phyloP scores from a whole-genome alignment of 768 basidiomycete species.

The Pleurotus giganteus region DNA sequence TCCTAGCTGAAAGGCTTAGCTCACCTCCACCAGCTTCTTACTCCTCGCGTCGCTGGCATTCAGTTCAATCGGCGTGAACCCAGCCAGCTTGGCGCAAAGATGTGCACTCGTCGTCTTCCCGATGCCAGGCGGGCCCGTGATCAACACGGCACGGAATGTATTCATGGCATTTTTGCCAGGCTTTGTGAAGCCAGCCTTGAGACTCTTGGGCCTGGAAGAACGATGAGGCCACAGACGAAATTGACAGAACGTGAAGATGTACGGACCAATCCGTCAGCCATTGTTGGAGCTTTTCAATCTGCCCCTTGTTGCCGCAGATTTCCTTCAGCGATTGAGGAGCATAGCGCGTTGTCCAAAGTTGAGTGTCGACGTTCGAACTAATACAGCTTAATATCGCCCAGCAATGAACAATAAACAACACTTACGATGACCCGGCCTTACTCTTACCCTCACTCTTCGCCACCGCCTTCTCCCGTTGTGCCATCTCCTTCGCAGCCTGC shows the following conservation, averaged over 20 bases:
- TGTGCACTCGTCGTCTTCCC: conserved; percentile 88
- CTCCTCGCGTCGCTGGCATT: conserved; percentile 96
- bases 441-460: conserved; percentile 28
- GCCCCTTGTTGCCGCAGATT: conserved; percentile 92
- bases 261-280: conserved; percentile 92
- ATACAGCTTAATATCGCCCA: too few relatives aligned
- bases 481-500: conserved; percentile 74
- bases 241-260: too few relatives aligned
- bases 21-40: conserved; percentile 94
- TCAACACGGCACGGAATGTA: conserved; percentile 79
- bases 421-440: not conserved
- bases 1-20: too few relatives aligned
- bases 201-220: conserved; percentile 60
- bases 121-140: conserved; percentile 94
- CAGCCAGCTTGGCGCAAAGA: conserved; percentile 84
- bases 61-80: conserved; percentile 90
- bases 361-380: conserved; percentile 41
- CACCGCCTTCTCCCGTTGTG: conserved; percentile 62
- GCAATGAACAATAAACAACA: conserved; percentile 1
- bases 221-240: conserved; percentile 2
- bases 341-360: conserved; percentile 95
- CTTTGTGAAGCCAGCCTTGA: conserved; percentile 84
- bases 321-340: conserved; percentile 87
- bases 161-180: conserved; percentile 93
- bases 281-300: conserved; percentile 81